Evolutionary conservation across 371 early-diverging fungal species (phyloP).

Genomic region (Rhizopus stolonifer): DNA sequence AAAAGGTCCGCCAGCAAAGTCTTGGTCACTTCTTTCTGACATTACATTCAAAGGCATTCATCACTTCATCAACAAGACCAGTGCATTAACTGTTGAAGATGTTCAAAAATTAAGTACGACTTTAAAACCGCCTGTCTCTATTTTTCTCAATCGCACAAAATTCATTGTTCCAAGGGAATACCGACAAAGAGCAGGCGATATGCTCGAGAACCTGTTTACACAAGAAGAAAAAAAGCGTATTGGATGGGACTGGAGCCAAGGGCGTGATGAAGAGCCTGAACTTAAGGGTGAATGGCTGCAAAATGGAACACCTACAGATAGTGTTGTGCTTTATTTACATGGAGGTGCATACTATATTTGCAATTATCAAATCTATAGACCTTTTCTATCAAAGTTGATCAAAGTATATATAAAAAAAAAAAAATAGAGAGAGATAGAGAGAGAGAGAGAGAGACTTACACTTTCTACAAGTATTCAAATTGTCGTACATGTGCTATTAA

Average conservation of each 20-base stretch:
- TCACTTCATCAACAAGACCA: slow-evolving; percentile 29
- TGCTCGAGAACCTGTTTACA: slow-evolving; percentile 19
- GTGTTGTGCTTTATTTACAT: slow-evolving; percentile 57
- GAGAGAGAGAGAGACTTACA: not conserved
- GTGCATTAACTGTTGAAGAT: slow-evolving; percentile 38
- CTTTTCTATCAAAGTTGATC: slow-evolving; percentile 38
- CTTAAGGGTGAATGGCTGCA: slow-evolving; percentile 45
- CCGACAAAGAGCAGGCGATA: slow-evolving; percentile 28
- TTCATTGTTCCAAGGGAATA: slow-evolving; percentile 29
- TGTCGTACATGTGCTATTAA: slow-evolving; percentile 54
- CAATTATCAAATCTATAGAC: slow-evolving; percentile 47
- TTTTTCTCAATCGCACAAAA: slow-evolving; percentile 17
- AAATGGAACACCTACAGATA: slow-evolving; percentile 18
- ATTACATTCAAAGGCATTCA: slow-evolving; percentile 34
- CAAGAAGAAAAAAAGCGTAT: slow-evolving; percentile 25
- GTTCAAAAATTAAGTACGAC: slow-evolving; percentile 29
- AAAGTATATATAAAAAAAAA: slow-evolving; percentile 24
- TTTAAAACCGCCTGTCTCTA: slow-evolving; percentile 32
- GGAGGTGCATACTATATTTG: slow-evolving; percentile 73
- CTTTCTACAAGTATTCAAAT: slow-evolving; percentile 19
- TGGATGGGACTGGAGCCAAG: slow-evolving; percentile 45
- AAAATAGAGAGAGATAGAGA: not conserved
- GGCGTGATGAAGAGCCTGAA: slow-evolving; percentile 18
- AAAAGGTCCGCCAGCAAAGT: slow-evolving; percentile 44
- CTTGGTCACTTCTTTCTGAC: slow-evolving; percentile 43